These are phyloP conservation scores for Ophiostoma perfectum DNA, from an alignment of 2,329 filamentous ascomycete species.

Conservation along the genomic window DNA sequence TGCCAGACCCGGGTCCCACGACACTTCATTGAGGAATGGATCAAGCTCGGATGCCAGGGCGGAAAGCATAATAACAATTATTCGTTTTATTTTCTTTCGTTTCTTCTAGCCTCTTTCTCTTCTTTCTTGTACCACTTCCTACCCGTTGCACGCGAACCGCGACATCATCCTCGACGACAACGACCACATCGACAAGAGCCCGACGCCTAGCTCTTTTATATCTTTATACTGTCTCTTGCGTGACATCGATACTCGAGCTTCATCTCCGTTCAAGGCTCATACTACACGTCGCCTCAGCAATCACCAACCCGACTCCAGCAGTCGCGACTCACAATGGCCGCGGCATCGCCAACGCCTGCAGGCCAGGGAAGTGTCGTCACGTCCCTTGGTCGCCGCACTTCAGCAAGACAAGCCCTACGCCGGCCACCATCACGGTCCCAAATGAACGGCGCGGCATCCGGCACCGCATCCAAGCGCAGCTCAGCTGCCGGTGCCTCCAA, in stretches of 20 bases:
- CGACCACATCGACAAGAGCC: neutral
- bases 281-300: neutral
- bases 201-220: neutral
- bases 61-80: slow-evolving; percentile 22
- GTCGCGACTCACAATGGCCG: slow-evolving; percentile 39
- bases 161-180: neutral
- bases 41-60: slow-evolving; percentile 18
- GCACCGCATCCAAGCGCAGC: slow-evolving; percentile 22
- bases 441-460: slow-evolving; percentile 29
- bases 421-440: slow-evolving; percentile 45
- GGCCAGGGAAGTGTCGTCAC: slow-evolving; percentile 43
- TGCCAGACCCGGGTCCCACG: neutral
- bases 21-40: slow-evolving; percentile 11
- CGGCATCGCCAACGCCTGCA: slow-evolving; percentile 52
- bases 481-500: slow-evolving; percentile 6
- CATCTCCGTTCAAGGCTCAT: neutral
- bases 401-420: slow-evolving; percentile 51
- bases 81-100: slow-evolving; percentile 11
- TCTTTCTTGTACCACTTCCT: slow-evolving; percentile 10
- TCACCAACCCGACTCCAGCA: slow-evolving; percentile 2
- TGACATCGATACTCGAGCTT: neutral
- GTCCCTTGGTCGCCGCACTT: slow-evolving; percentile 47
- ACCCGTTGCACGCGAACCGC: neutral
- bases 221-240: neutral
- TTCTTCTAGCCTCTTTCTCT: slow-evolving; percentile 12